Base-by-base conservation (phyloP, 1,139 yeast genomes). In the Keqinozyma sinolaborantium region DNA sequence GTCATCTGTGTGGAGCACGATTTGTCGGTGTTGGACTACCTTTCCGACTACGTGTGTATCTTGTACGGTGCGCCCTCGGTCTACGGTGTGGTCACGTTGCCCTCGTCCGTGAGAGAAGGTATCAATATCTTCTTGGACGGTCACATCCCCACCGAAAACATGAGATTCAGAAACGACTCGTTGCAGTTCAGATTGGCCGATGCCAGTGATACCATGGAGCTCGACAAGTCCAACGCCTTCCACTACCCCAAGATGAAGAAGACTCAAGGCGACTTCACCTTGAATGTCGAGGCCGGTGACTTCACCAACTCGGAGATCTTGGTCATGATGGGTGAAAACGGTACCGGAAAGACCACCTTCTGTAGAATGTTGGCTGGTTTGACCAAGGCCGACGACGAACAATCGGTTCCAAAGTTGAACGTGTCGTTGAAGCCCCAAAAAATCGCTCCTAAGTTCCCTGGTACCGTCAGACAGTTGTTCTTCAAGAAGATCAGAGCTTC, bases 301-400 rank as follows among this genome's bases (percentile, higher is more conserved):
- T 92, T 90, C 65, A 83, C 95, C 38, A 95, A 92, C 60, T 86
- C 97, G 26, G 98, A 92, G 69, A 92, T 92, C 51, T 76, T 92
- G 55, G 98, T 92, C 38, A 87, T 92, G 97, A 90, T 92, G 95
- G 98, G 98, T 59, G 98, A 92, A 70, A 92, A 92, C 60, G 98
- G 98, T 70, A 92, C 98, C 15, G 98, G 98, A 73, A 92, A 92
- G 70, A 92, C 98, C 26, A 92, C 98, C 6, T 83, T 92, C 71
- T 90, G 97, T 75, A 85, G 83, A 59, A 70, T 92, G 54, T 73
- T 92, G 50, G 97, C 98, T 14, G 98, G 98, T 53, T 87, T 87
- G 27, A 73, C 85, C 45, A 72, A 85, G 30, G 94, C 97, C 25
- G 97, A 90, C 62, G 76, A 77, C 44, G 87, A 87, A 36, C 63